Percentiles rank a stretch among this genome's conserved stretches.
Conservation (phyloP, 345 rosid species). For the Kandelia obovata region DNA sequence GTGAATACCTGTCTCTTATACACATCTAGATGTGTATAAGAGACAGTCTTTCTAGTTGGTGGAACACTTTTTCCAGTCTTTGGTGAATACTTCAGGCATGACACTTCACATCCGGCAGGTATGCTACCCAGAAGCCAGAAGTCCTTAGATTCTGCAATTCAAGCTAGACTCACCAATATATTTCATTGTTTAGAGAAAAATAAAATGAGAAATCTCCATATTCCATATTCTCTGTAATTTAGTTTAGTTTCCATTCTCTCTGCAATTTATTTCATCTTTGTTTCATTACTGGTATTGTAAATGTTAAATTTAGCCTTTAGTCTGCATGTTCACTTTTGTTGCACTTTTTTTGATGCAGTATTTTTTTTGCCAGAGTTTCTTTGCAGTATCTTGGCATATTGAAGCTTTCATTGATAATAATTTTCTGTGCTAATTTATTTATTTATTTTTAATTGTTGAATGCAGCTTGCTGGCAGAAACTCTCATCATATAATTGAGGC, state of each 20-base stretch:
- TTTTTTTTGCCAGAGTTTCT: neutral
- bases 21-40: no score
- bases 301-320: neutral
- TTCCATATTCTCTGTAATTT: no score
- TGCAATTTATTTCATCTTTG: no score
- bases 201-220: no score
- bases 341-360: neutral
- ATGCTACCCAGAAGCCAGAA: constrained; percentile 68
- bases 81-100: constrained; percentile 92
- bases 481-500: constrained; percentile 97
- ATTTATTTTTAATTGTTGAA: neutral
- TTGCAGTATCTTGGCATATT: neutral
- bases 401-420: constrained; percentile 1
- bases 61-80: constrained; percentile 92
- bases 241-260: no score
- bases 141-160: constrained; percentile 7
- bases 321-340: neutral
- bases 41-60: constrained; percentile 66
- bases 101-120: constrained; percentile 96
- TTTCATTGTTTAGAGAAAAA: no score
- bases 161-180: neutral
- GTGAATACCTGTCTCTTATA: no score
- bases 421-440: neutral
- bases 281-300: neutral
- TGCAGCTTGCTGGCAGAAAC: constrained; percentile 83